Evolutionary conservation across 2,329 filamentous ascomycete species (phyloP).

Genomic region (Hortaea werneckii): DNA sequence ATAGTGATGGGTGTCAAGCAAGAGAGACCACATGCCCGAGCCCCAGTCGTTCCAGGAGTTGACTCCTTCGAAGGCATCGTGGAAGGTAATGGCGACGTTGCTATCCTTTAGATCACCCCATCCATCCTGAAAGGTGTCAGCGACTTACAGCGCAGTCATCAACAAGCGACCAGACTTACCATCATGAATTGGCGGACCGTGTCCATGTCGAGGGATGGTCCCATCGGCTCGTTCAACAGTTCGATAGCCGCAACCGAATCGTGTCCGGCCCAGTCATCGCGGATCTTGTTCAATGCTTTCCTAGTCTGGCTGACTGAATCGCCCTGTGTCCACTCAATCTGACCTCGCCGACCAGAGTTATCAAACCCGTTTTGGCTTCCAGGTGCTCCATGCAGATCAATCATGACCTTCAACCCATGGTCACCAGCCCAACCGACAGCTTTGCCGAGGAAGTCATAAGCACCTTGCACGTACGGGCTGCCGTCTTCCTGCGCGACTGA

Average conservation of each 20-base stretch:
- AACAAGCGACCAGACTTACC: constrained; percentile 8
- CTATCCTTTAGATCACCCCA: constrained; percentile 36
- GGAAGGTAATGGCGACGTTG: constrained; percentile 34
- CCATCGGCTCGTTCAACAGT: constrained; percentile 40
- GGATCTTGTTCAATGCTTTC: constrained; percentile 36
- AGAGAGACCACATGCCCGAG: constrained; percentile 32
- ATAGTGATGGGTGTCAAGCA: constrained; percentile 39
- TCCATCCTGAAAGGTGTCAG: constrained; percentile 22
- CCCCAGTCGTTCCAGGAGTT: constrained; percentile 36
- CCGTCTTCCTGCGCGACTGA: constrained; percentile 44
- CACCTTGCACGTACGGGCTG: constrained; percentile 38
- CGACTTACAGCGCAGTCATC: not conserved
- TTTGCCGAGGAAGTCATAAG: constrained; percentile 37
- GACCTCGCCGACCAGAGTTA: constrained; percentile 48
- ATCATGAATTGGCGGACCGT: constrained; percentile 37
- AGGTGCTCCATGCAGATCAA: constrained; percentile 58
- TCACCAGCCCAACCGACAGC: constrained; percentile 45
- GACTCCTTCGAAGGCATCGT: constrained; percentile 38
- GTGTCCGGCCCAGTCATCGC: constrained; percentile 35
- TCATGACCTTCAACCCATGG: constrained; percentile 52
- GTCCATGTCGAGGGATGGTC: constrained; percentile 32
- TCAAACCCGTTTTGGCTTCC: constrained; percentile 59
- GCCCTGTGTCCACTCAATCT: constrained; percentile 36
- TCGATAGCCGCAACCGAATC: constrained; percentile 38
- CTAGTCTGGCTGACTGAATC: constrained; percentile 32